These are phyloP conservation scores for Silybum marianum DNA, from an alignment of 129 eudicot genomes.

Conservation along the genomic window DNA sequence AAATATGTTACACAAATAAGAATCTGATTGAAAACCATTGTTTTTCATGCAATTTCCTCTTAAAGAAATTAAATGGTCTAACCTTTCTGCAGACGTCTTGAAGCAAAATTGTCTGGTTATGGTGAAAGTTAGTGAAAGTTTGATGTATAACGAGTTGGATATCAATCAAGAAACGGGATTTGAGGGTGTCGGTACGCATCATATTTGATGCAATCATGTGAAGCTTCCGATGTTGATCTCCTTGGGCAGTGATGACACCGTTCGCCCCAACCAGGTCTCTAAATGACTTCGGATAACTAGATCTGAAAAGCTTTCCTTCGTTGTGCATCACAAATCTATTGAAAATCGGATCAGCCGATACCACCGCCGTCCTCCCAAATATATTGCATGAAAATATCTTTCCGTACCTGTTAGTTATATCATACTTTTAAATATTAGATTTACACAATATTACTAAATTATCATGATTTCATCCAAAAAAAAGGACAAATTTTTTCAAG, in stretches of 20 bases:
- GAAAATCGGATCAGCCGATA: constrained; percentile 66
- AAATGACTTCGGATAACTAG: constrained; percentile 82
- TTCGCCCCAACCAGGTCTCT: constrained; percentile 76
- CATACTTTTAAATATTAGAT: too few relatives aligned
- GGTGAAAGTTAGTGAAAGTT: constrained; percentile 35
- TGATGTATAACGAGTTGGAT: constrained; percentile 54
- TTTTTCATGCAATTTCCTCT: too few relatives aligned
- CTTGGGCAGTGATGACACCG: constrained; percentile 82
- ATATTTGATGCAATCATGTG: constrained; percentile 71
- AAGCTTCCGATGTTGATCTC: constrained; percentile 73
- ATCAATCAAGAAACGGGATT: constrained; percentile 58
- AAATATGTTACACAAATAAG: too few relatives aligned
- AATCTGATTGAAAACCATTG: too few relatives aligned
- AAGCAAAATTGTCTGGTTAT: constrained; percentile 57
- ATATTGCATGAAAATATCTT: constrained; percentile 72
- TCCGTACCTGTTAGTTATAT: constrained; percentile 53
- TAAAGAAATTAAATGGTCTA: background rate
- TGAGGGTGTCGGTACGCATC: constrained; percentile 72
- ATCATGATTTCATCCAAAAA: background rate
- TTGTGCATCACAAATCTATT: constrained; percentile 74
- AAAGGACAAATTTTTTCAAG: too few relatives aligned
- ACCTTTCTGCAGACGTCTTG: constrained; percentile 88
- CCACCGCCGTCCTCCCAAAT: constrained; percentile 75
- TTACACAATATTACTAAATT: too few relatives aligned
- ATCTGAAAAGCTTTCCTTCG: constrained; percentile 70